Conservation (phyloP, 1,284 basidiomycete genomes). For the Vanrija pseudolonga region DNA sequence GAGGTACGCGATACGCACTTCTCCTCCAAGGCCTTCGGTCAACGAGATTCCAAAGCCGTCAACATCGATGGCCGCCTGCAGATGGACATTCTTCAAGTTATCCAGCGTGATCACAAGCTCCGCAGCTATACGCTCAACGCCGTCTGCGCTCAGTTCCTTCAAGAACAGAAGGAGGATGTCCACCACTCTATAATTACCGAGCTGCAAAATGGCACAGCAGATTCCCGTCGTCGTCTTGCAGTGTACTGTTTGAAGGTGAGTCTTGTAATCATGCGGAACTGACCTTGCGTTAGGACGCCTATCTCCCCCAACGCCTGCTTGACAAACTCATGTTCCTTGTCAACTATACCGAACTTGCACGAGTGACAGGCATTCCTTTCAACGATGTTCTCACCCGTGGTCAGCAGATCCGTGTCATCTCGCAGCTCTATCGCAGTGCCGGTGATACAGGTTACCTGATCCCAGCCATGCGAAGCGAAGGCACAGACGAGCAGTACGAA, state of each 20-base stretch:
- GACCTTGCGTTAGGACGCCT: conserved; percentile 70
- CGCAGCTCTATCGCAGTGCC: conserved; percentile 84
- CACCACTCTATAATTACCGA: conserved; percentile 96
- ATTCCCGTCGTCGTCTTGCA: conserved; percentile 80
- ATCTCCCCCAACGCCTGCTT: conserved; percentile 85
- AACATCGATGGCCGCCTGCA: conserved; percentile 83
- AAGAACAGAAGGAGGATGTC: conserved; percentile 96
- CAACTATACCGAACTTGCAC: conserved; percentile 92
- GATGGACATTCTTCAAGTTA: conserved; percentile 88
- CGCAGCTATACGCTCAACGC: conserved; percentile 93
- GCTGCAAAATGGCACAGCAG: conserved; percentile 87
- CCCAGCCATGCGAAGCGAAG: conserved; percentile 77
- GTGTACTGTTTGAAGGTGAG: conserved; percentile 91
- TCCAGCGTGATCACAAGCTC: conserved; percentile 94
- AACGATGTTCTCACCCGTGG: conserved; percentile 86
- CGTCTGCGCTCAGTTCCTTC: conserved; percentile 90
- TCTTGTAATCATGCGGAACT: not conserved
- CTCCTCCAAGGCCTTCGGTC: conserved; percentile 91
- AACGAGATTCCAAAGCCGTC: conserved; percentile 90
- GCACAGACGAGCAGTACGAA: conserved; percentile 90
- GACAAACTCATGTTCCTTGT: conserved; percentile 98
- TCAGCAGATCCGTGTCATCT: conserved; percentile 94
- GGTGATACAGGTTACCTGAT: conserved; percentile 82
- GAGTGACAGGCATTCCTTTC: conserved; percentile 96
- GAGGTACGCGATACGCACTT: conserved; percentile 88